phyloP scores from a whole-genome alignment of 2,329 filamentous ascomycete genomes.

The Phyllachora maydis region DNA sequence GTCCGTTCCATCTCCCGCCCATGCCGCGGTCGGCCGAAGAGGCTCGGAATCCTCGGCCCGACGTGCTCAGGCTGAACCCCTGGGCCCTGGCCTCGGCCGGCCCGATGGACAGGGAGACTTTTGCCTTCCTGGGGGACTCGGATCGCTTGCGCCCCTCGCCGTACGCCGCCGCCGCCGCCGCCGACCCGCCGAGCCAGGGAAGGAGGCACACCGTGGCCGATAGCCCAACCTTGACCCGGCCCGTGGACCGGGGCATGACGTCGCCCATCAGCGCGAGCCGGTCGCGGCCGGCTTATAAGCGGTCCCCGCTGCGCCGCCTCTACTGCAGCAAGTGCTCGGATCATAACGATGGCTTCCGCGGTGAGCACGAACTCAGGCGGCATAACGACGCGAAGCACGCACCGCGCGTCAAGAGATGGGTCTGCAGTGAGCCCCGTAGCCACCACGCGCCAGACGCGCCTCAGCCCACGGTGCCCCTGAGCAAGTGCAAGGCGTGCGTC shows the following conservation, averaged over 20 bases:
- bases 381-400: conserved; percentile 41
- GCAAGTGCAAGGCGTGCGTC: conserved; percentile 34
- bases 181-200: no score
- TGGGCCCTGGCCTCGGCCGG: conserved; percentile 11
- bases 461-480: conserved; percentile 27
- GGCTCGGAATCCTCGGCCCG: conserved; percentile 14
- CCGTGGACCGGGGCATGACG: conserved; percentile 16
- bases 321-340: conserved; percentile 63
- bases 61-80: conserved; percentile 17
- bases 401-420: conserved; percentile 30
- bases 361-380: conserved; percentile 65
- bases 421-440: conserved; percentile 28
- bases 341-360: conserved; percentile 71
- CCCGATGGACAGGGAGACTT: conserved; percentile 10
- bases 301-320: conserved; percentile 45
- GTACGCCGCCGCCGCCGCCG: no score
- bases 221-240: conserved; percentile 20
- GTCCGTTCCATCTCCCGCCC: conserved; percentile 12
- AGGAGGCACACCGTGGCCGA: conserved; percentile 25
- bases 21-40: conserved; percentile 13
- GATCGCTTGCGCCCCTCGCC: conserved; percentile 12
- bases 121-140: conserved; percentile 7
- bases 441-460: conserved; percentile 14
- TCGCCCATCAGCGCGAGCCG: conserved; percentile 19
- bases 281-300: conserved; percentile 23